These are phyloP conservation scores for Baorangia bicolor DNA, from an alignment of 768 basidiomycete species.

Conservation along the genomic window DNA sequence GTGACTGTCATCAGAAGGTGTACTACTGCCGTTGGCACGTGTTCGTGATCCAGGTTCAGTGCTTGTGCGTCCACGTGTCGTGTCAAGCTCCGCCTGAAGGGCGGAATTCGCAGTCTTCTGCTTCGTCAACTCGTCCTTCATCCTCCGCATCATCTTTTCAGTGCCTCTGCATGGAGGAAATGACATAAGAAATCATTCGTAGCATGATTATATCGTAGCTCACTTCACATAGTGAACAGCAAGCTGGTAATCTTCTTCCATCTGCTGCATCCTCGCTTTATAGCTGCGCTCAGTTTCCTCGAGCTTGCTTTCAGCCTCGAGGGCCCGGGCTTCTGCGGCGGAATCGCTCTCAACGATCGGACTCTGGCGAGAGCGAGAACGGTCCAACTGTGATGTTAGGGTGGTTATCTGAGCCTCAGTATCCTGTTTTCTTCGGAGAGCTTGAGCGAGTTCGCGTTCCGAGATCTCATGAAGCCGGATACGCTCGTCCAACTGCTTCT, in stretches of 20 bases:
- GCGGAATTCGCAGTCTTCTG: constrained; percentile 79
- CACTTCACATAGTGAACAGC: constrained; percentile 98
- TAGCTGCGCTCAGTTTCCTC: constrained; percentile 78
- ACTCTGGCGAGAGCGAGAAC: constrained; percentile 56
- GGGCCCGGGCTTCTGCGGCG: constrained; percentile 46
- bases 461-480: constrained; percentile 69
- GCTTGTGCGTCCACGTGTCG: constrained; percentile 58
- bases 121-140: constrained; percentile 93
- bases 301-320: constrained; percentile 74
- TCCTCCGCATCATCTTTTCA: constrained; percentile 95
- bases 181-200: constrained; percentile 15
- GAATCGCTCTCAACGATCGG: constrained; percentile 43
- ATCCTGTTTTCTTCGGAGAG: constrained; percentile 67
- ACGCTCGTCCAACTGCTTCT: constrained; percentile 72
- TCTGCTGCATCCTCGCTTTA: constrained; percentile 77
- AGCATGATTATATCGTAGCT: constrained; percentile 34
- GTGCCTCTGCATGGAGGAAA: constrained; percentile 63
- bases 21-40: constrained; percentile 71
- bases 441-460: constrained; percentile 71
- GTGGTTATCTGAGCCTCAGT: constrained; percentile 67
- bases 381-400: constrained; percentile 66
- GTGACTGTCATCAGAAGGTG: constrained; percentile 72
- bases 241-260: constrained; percentile 94
- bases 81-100: constrained; percentile 84
- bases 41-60: constrained; percentile 48